Conservation (phyloP, 139 green algal genomes). For the Tetradesmus lagerheimii region DNA sequence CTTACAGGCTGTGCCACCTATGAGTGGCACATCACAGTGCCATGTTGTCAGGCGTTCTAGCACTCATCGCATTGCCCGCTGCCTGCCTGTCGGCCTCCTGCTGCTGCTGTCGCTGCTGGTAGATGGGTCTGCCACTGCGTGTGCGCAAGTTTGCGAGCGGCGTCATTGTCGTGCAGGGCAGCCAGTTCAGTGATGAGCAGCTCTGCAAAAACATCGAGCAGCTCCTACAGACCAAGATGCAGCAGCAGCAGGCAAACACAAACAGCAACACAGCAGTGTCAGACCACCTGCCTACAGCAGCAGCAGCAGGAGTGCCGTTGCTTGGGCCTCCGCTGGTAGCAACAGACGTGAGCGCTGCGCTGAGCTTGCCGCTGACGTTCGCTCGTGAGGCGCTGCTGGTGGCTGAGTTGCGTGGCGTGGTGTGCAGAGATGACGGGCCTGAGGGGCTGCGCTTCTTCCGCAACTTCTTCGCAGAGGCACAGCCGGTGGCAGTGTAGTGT, state of each 20-base stretch:
- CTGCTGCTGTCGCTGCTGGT: constrained; percentile 51
- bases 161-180: constrained; percentile 81
- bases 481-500: constrained; percentile 28
- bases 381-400: constrained; percentile 87
- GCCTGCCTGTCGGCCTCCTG: constrained; percentile 12
- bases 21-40: neutral
- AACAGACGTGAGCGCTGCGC: constrained; percentile 65
- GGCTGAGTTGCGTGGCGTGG: constrained; percentile 81
- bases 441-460: constrained; percentile 89
- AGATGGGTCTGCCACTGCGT: constrained; percentile 61
- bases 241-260: constrained; percentile 31
- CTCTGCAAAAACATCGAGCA: constrained; percentile 54
- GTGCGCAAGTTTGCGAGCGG: constrained; percentile 79
- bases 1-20: neutral
- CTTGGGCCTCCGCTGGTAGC: constrained; percentile 71
- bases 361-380: constrained; percentile 74
- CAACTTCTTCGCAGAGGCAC: constrained; percentile 88
- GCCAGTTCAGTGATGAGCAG: constrained; percentile 64
- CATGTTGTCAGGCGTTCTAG: too few species aligned
- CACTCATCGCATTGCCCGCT: neutral
- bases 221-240: constrained; percentile 47
- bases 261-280: neutral
- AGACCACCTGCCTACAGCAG: neutral
- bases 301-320: neutral
- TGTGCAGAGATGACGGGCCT: constrained; percentile 91